Percentiles rank a stretch among this genome's conserved stretches.
phyloP scores from a whole-genome alignment of 2,329 filamentous ascomycete genomes.

The Alternaria conjuncta region DNA sequence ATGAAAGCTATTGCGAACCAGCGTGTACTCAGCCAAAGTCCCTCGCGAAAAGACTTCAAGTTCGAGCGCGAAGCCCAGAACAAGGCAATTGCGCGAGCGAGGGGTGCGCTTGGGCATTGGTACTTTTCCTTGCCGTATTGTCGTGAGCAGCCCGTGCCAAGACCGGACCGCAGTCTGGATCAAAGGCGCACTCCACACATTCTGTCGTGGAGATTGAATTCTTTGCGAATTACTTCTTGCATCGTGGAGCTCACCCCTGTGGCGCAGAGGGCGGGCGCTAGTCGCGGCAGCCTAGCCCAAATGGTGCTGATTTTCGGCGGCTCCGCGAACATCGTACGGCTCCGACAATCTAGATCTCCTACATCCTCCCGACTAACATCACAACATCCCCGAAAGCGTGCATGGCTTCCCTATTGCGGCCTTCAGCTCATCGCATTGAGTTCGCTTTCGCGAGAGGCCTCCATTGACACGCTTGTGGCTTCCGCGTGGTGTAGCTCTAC shows the following conservation, averaged over 20 bases:
- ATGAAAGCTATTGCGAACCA: not conserved
- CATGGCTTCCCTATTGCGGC: not conserved
- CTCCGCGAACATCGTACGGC: not conserved
- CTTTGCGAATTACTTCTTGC: too few relatives aligned
- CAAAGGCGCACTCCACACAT: too few relatives aligned
- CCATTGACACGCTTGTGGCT: not conserved
- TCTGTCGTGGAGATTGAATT: too few relatives aligned
- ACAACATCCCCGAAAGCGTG: not conserved
- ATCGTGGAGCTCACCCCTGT: not conserved
- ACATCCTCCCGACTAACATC: not conserved
- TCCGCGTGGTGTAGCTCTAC: not conserved
- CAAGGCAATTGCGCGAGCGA: not conserved
- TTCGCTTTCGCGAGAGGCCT: not conserved
- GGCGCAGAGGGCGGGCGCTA: not conserved
- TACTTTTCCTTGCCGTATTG: not conserved
- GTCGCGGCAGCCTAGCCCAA: not conserved
- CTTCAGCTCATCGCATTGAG: not conserved
- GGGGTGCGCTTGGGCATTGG: not conserved
- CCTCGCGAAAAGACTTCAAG: too few relatives aligned
- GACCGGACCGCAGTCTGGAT: rapidly evolving
- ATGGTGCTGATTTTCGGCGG: not conserved
- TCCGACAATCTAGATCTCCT: not conserved
- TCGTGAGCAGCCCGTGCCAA: too few relatives aligned
- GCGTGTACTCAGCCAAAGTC: not conserved
- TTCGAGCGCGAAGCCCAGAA: too few relatives aligned